Evolutionary conservation across 495 filamentous ascomycete genomes (phyloP).

Genomic region (Aspergillus taichungensis): DNA sequence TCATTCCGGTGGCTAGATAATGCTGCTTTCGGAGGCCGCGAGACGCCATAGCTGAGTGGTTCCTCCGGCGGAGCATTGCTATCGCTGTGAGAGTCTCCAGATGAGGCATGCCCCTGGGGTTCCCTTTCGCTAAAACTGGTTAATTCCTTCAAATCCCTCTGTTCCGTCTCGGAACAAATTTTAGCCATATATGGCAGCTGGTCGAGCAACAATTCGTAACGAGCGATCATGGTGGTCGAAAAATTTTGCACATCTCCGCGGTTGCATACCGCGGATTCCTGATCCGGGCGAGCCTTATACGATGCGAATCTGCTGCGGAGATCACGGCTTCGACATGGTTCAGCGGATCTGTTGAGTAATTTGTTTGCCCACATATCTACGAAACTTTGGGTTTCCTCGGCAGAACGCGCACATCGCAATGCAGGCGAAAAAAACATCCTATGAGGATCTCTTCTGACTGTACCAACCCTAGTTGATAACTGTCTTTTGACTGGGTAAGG

Average conservation of each 20-base stretch:
- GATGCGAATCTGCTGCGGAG: constrained; percentile 2
- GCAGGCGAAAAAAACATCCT: constrained; percentile 85
- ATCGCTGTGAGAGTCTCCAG: neutral
- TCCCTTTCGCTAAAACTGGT: constrained; percentile 53
- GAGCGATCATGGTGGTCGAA: constrained; percentile 41
- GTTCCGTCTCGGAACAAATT: constrained; percentile 32
- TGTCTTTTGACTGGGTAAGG: constrained; percentile 74
- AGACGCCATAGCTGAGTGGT: too few relatives aligned
- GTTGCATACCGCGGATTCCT: too few relatives aligned
- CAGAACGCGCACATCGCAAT: constrained; percentile 64
- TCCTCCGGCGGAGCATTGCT: neutral
- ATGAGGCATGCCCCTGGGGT: constrained; percentile 28
- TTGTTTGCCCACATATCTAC: constrained; percentile 56
- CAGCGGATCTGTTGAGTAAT: constrained; percentile 17
- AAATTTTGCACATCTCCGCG: too few relatives aligned
- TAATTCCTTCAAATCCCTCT: constrained; percentile 56
- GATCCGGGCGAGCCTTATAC: too few relatives aligned
- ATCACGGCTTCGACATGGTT: constrained; percentile 22
- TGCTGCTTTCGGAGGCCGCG: too few relatives aligned
- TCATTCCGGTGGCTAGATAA: too few relatives aligned
- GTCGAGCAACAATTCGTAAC: constrained; percentile 68
- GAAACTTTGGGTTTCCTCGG: constrained; percentile 66
- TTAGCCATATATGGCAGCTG: constrained; percentile 75
- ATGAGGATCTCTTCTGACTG: constrained; percentile 45
- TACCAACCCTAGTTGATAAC: constrained; percentile 17